Conservation (phyloP, 805 yeast species). For the Teunomyces funiuensis region DNA sequence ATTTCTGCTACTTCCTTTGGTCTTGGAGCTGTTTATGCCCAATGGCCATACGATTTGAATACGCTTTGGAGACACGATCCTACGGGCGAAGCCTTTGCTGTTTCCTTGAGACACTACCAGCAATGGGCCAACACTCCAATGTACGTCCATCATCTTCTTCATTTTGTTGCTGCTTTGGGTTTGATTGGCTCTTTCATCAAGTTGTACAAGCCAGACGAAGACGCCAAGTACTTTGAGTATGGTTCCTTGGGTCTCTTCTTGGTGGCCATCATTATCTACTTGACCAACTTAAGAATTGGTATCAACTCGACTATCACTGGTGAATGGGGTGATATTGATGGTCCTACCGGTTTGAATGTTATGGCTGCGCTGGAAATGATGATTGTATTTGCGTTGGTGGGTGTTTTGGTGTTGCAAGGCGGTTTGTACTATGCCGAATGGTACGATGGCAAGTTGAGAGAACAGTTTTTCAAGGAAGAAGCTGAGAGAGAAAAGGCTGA, state of each 20-base stretch:
- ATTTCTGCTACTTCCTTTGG: conserved; percentile 68
- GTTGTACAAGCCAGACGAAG: conserved; percentile 84
- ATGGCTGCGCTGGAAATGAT: conserved; percentile 87
- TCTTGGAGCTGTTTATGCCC: conserved; percentile 74
- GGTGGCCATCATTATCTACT: conserved; percentile 71
- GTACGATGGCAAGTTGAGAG: conserved; percentile 44
- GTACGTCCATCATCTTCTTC: conserved; percentile 60
- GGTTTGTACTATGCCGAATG: conserved; percentile 86
- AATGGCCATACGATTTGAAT: conserved; percentile 77
- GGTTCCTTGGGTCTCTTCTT: conserved; percentile 76
- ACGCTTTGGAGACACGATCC: conserved; percentile 63
- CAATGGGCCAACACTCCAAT: conserved; percentile 68
- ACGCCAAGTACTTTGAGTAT: conserved; percentile 85
- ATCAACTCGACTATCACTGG: conserved; percentile 65
- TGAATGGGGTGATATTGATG: conserved; percentile 92
- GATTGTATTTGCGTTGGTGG: conserved; percentile 66
- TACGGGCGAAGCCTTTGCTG: conserved; percentile 50
- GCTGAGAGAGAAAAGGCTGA: conserved; percentile 15
- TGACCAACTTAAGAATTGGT: conserved; percentile 85
- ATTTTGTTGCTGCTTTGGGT: conserved; percentile 61
- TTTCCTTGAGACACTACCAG: conserved; percentile 71
- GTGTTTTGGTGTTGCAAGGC: conserved; percentile 80
- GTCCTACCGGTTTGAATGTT: conserved; percentile 82
- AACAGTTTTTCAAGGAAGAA: conserved; percentile 32
- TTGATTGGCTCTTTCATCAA: conserved; percentile 71